Percentiles rank a stretch among this genome's conserved stretches.
These are phyloP conservation scores for Aspergillus mulundensis DNA, from an alignment of 495 filamentous ascomycete genomes.

Conservation along the genomic window DNA sequence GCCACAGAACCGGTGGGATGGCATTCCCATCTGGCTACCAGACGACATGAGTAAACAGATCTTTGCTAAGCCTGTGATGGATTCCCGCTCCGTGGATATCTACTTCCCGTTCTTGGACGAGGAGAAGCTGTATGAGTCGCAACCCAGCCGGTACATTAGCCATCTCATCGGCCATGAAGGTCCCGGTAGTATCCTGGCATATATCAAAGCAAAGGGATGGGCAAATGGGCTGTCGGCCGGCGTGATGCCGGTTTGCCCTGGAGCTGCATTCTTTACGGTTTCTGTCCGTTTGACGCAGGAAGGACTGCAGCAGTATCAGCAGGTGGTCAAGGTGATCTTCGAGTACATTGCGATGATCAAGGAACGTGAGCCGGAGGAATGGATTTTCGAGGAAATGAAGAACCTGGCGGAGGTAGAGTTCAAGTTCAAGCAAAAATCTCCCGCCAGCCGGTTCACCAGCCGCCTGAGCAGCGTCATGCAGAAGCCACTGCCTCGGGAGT, in stretches of 20 bases:
- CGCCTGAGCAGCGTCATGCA: slow-evolving; percentile 82
- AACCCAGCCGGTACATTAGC: slow-evolving; percentile 85
- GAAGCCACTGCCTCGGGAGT: slow-evolving; percentile 76
- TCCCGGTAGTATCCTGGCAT: slow-evolving; percentile 91
- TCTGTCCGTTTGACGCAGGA: slow-evolving; percentile 82
- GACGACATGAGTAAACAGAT: slow-evolving; percentile 72
- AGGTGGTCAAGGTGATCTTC: slow-evolving; percentile 84
- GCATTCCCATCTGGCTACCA: slow-evolving; percentile 61
- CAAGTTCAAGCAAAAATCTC: slow-evolving; percentile 88
- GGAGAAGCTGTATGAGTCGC: slow-evolving; percentile 73
- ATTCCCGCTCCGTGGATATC: slow-evolving; percentile 77
- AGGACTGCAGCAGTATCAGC: slow-evolving; percentile 76
- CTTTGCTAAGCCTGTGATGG: slow-evolving; percentile 97
- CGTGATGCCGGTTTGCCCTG: slow-evolving; percentile 70
- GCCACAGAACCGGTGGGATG: slow-evolving; percentile 75
- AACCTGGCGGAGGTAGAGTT: slow-evolving; percentile 89
- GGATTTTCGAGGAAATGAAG: slow-evolving; percentile 91
- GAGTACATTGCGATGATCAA: slow-evolving; percentile 89
- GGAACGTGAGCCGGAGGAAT: slow-evolving; percentile 76
- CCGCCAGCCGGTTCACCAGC: slow-evolving; percentile 83
- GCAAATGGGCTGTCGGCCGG: slow-evolving; percentile 84
- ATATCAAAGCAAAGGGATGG: slow-evolving; percentile 95
- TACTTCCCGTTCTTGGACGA: slow-evolving; percentile 89
- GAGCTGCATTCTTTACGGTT: slow-evolving; percentile 77
- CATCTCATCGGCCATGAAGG: slow-evolving; percentile 97